A percentile compares a stretch with the other conserved stretches of the same genome.
Evolutionary conservation across 345 rosid genomes (phyloP).

Genomic region (Syzygium grande): DNA sequence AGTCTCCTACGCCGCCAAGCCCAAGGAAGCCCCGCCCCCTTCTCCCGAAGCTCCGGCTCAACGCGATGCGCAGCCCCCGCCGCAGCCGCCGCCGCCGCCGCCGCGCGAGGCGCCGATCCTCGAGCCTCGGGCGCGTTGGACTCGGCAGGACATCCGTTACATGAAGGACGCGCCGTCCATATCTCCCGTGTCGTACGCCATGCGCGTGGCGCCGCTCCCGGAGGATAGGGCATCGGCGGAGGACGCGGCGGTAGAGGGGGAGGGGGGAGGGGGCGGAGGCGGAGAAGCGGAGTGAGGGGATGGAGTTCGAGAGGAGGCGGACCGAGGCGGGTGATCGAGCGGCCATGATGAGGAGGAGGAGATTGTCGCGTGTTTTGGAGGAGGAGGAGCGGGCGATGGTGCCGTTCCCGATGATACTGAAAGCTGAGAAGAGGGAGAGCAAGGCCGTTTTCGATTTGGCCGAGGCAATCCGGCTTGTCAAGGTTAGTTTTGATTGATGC

Average conservation of each 20-base stretch:
- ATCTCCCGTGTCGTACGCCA: conserved; percentile 60
- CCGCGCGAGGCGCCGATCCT: neutral
- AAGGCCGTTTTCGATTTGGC: conserved; percentile 56
- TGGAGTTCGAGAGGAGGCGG: conserved; percentile 30
- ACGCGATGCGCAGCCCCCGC: neutral
- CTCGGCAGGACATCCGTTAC: conserved; percentile 72
- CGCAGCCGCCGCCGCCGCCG: neutral
- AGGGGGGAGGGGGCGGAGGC: conserved; percentile 12
- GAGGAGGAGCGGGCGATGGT: conserved; percentile 29
- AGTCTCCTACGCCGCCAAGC: conserved; percentile 56
- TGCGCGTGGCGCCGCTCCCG: conserved; percentile 81
- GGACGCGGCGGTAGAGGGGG: conserved; percentile 25
- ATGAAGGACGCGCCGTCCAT: conserved; percentile 49
- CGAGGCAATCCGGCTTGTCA: conserved; percentile 79
- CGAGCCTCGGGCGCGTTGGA: conserved; percentile 19
- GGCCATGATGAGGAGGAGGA: conserved; percentile 28
- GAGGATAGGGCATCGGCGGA: conserved; percentile 33
- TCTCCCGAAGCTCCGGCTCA: conserved; percentile 2
- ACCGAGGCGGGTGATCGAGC: conserved; percentile 21
- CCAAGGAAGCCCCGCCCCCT: conserved; percentile 16
- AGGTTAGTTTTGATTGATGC: conserved; percentile 38
- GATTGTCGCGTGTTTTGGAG: conserved; percentile 5
- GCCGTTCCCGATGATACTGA: conserved; percentile 62
- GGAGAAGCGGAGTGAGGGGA: conserved; percentile 10
- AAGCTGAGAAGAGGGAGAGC: conserved; percentile 54